phyloP scores from a whole-genome alignment of 495 filamentous ascomycete genomes.

The Hypoxylon trugodes region DNA sequence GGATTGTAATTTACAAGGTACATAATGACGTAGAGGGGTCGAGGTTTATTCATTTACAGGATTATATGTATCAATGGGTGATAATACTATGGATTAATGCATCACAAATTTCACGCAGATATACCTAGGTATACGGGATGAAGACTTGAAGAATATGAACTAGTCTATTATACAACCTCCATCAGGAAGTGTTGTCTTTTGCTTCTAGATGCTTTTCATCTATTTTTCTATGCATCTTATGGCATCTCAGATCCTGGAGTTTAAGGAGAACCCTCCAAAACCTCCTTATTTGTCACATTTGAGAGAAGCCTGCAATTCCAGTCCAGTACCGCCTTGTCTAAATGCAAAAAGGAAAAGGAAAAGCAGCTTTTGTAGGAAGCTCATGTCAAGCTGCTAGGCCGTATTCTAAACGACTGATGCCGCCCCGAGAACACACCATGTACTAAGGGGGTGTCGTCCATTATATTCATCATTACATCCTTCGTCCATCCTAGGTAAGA shows the following conservation, averaged over 20 bases:
- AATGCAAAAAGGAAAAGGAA: slow-evolving; percentile 35
- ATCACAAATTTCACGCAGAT: not conserved
- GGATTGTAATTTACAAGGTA: no score
- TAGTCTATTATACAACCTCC: slow-evolving; percentile 46
- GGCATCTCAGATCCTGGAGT: slow-evolving; percentile 24
- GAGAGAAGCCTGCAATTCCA: slow-evolving; percentile 40
- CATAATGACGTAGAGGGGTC: no score
- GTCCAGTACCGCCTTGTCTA: slow-evolving; percentile 42
- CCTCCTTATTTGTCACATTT: slow-evolving; percentile 32
- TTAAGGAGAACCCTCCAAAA: slow-evolving; percentile 17
- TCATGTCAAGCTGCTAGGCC: slow-evolving; percentile 33
- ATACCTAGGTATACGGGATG: not conserved
- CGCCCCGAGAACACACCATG: slow-evolving; percentile 18
- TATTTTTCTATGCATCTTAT: slow-evolving; percentile 41
- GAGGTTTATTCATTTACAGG: no score
- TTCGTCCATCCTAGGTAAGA: not conserved
- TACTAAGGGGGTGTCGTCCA: slow-evolving; percentile 24
- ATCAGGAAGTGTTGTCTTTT: slow-evolving; percentile 37
- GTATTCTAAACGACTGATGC: slow-evolving; percentile 22
- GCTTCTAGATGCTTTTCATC: slow-evolving; percentile 41
- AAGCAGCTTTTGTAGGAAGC: slow-evolving; percentile 32
- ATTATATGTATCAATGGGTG: no score
- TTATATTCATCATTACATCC: slow-evolving; percentile 30
- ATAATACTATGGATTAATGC: no score
- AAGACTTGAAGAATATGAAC: slow-evolving; percentile 22